phyloP scores from a whole-genome alignment of 192 early-diverging fungal genomes.

The Martensiomyces pterosporus region DNA sequence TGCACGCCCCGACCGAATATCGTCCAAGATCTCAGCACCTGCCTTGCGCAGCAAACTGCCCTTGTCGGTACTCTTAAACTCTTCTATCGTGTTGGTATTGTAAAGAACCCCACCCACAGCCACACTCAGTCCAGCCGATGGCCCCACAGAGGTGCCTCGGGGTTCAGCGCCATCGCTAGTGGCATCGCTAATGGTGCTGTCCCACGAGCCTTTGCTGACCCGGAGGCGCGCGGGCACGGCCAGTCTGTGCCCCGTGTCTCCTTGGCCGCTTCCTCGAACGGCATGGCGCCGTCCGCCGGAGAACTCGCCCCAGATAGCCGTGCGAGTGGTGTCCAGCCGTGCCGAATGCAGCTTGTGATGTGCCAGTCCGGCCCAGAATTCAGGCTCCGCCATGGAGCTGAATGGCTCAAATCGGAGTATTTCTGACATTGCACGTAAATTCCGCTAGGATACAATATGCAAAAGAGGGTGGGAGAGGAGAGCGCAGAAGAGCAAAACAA shows the following conservation, averaged over 20 bases:
- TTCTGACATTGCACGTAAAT: conserved; percentile 17
- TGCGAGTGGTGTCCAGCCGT: conserved; percentile 65
- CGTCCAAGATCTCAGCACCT: conserved; percentile 56
- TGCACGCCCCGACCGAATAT: conserved; percentile 63
- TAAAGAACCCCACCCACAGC: conserved; percentile 46
- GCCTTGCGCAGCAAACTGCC: conserved; percentile 52
- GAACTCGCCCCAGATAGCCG: conserved; percentile 64
- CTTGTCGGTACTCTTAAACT: conserved; percentile 83
- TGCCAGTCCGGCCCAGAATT: conserved; percentile 87
- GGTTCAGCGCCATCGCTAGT: conserved; percentile 2
- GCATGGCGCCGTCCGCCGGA: conserved; percentile 52
- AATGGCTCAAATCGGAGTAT: conserved; percentile 84
- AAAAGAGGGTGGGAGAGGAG: neutral
- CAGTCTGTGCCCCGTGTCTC: conserved; percentile 17
- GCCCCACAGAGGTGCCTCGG: conserved; percentile 1
- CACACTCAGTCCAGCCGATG: conserved; percentile 7
- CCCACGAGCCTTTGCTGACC: conserved; percentile 55
- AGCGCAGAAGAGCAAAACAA: neutral
- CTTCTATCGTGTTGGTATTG: conserved; percentile 95
- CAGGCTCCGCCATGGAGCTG: conserved; percentile 76
- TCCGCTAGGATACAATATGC: neutral
- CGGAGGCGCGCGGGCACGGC: conserved; percentile 62
- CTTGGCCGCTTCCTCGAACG: conserved; percentile 28
- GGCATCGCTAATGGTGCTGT: conserved; percentile 7
- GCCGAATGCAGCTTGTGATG: conserved; percentile 80